Conservation (phyloP, 345 rosid species). For the Sapria himalayana region DNA sequence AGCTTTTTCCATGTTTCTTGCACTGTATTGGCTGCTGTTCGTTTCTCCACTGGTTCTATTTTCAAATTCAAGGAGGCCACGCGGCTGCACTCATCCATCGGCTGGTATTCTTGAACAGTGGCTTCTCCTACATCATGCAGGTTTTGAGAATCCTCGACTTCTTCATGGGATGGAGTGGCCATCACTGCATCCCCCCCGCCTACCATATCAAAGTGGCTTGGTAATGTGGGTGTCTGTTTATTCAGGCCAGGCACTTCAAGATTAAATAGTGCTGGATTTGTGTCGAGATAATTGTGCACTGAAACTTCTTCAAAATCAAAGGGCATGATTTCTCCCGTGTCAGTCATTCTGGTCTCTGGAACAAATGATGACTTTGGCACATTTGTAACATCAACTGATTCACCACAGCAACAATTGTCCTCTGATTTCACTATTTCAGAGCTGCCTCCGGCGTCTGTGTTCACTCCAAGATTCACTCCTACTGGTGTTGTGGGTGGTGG, state of each 20-base stretch:
- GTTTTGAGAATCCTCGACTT: conserved; percentile 25
- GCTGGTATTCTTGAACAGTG: conserved; percentile 21
- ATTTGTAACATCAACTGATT: conserved; percentile 36
- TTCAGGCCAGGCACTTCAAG: conserved; percentile 7
- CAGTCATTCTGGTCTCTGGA: conserved; percentile 60
- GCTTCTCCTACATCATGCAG: conserved; percentile 15
- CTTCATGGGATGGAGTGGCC: conserved; percentile 22
- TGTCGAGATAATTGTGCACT: conserved; percentile 15
- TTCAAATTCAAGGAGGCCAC: conserved; percentile 35
- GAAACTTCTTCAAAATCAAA: conserved; percentile 31
- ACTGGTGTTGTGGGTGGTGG: too few species aligned
- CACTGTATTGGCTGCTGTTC: conserved; percentile 16
- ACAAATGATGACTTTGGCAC: conserved; percentile 76
- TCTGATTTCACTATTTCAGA: conserved; percentile 14
- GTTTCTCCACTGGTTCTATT: conserved; percentile 13
- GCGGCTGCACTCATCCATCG: conserved; percentile 81
- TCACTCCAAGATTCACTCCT: too few species aligned
- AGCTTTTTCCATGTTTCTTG: conserved; percentile 57
- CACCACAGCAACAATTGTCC: conserved; percentile 11
- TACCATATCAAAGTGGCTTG: conserved; percentile 16
- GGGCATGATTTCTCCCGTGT: conserved; percentile 22
- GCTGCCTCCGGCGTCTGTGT: too few species aligned
- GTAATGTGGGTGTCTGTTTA: conserved; percentile 10
- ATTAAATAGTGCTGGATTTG: conserved; percentile 14
- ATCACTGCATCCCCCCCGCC: conserved; percentile 17